Evolutionary conservation across 768 basidiomycete species (phyloP).

Genomic region (Porpolomopsis calyptriformis): DNA sequence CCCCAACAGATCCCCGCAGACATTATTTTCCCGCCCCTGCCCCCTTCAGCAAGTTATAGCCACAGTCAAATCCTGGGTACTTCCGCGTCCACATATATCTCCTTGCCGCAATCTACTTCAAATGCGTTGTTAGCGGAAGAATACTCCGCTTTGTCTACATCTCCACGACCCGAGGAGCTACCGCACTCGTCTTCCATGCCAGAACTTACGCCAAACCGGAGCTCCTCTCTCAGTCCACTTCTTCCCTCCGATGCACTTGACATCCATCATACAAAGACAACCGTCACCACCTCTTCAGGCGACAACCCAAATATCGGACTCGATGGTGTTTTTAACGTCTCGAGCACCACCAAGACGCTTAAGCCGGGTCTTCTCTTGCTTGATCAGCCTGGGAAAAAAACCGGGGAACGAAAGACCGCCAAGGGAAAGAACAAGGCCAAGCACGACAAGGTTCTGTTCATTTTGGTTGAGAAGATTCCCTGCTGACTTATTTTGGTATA

Average conservation of each 20-base stretch:
- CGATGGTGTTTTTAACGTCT: slow-evolving; percentile 25
- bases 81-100: slow-evolving; percentile 18
- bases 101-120: slow-evolving; percentile 2
- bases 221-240: slow-evolving; percentile 52
- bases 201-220: slow-evolving; percentile 50
- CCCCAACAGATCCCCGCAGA: slow-evolving; percentile 40
- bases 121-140: slow-evolving; percentile 6
- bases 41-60: slow-evolving; percentile 32
- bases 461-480: slow-evolving; percentile 12
- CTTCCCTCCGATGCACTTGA: slow-evolving; percentile 8
- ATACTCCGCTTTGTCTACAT: not conserved
- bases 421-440: slow-evolving; percentile 13
- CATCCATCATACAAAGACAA: not conserved
- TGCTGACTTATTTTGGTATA: slow-evolving; percentile 11
- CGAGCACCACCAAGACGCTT: slow-evolving; percentile 19
- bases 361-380: slow-evolving; percentile 33
- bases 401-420: slow-evolving; percentile 17
- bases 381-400: slow-evolving; percentile 21
- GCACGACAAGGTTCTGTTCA: slow-evolving; percentile 16
- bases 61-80: slow-evolving; percentile 8
- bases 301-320: slow-evolving; percentile 12
- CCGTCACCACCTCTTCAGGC: slow-evolving; percentile 9
- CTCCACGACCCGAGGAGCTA: slow-evolving; percentile 24
- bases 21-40: slow-evolving; percentile 65
- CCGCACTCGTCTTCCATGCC: slow-evolving; percentile 39